These are phyloP conservation scores for Coemansia sp. DNA, from an alignment of 192 early-diverging fungal species.

Conservation along the genomic window DNA sequence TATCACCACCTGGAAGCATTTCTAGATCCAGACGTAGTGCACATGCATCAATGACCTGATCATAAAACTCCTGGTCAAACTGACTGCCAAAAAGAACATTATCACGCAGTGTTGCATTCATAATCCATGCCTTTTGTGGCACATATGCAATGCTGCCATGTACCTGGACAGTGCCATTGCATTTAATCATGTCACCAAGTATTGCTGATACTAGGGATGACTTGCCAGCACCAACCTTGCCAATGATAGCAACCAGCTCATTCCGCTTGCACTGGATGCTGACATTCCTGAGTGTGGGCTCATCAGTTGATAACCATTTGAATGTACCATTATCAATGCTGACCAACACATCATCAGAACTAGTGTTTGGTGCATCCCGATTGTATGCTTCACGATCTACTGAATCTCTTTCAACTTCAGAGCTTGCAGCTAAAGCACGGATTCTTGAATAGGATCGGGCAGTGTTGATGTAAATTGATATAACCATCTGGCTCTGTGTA, in stretches of 20 bases:
- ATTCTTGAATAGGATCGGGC: conserved; percentile 79
- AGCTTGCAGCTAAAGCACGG: conserved; percentile 67
- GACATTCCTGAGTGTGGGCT: conserved; percentile 36
- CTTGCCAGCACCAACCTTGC: conserved; percentile 64
- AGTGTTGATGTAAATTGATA: conserved; percentile 72
- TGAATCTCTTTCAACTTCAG: conserved; percentile 74
- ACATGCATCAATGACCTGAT: conserved; percentile 57
- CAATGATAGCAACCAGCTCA: conserved; percentile 57
- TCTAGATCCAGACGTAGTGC: conserved; percentile 55
- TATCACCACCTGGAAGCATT: conserved; percentile 53
- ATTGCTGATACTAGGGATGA: conserved; percentile 62
- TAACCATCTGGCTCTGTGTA: conserved; percentile 75
- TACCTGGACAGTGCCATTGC: conserved; percentile 19
- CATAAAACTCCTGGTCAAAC: conserved; percentile 54
- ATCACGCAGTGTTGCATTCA: conserved; percentile 53
- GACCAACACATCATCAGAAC: conserved; percentile 17
- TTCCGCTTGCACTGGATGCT: conserved; percentile 39
- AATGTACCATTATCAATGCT: conserved; percentile 35
- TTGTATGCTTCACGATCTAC: conserved; percentile 42
- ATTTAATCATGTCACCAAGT: conserved; percentile 54
- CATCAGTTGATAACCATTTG: conserved; percentile 50
- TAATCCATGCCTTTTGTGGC: conserved; percentile 64
- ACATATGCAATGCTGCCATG: conserved; percentile 54
- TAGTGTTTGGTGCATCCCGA: conserved; percentile 3
- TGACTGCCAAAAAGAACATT: conserved; percentile 64